Conservation (phyloP, 345 rosid species). For the Iberis pinnata region DNA sequence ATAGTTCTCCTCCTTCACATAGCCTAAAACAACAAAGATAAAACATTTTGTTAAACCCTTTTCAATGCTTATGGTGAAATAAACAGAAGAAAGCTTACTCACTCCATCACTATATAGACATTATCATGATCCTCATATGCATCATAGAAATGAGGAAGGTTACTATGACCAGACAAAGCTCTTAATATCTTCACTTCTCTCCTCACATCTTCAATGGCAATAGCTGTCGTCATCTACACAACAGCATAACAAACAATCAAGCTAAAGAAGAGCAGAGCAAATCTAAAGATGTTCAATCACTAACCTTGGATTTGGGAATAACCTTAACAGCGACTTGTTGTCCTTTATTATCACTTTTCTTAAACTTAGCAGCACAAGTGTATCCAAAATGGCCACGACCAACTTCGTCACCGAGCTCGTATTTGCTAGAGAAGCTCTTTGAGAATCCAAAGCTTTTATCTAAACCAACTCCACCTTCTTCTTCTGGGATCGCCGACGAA, state of each 20-base stretch:
- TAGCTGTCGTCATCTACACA: slow-evolving; percentile 89
- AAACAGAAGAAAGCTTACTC: slow-evolving; percentile 56
- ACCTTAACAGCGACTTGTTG: slow-evolving; percentile 92
- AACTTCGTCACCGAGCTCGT: slow-evolving; percentile 81
- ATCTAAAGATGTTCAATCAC: not conserved
- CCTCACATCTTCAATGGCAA: slow-evolving; percentile 96
- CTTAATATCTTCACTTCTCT: slow-evolving; percentile 89
- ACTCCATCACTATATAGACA: slow-evolving; percentile 97
- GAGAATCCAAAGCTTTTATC: slow-evolving; percentile 89
- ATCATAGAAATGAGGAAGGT: slow-evolving; percentile 78
- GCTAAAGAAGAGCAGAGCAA: not conserved
- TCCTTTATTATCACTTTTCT: slow-evolving; percentile 89
- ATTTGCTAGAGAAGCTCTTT: slow-evolving; percentile 60
- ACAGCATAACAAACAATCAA: slow-evolving; percentile 9
- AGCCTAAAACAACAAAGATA: slow-evolving; percentile 42
- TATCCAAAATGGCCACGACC: slow-evolving; percentile 97
- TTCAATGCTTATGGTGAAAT: not conserved
- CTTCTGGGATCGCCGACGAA: slow-evolving; percentile 59
- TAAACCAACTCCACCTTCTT: slow-evolving; percentile 41
- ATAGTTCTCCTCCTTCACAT: slow-evolving; percentile 97
- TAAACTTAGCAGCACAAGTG: slow-evolving; percentile 81
- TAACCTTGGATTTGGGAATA: slow-evolving; percentile 80
- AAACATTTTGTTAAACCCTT: slow-evolving; percentile 4
- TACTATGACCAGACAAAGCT: slow-evolving; percentile 79
- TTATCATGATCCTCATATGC: slow-evolving; percentile 84